These are phyloP conservation scores for Bimuria novae-zelandiae DNA, from an alignment of 2,329 filamentous ascomycete genomes.

Conservation along the genomic window DNA sequence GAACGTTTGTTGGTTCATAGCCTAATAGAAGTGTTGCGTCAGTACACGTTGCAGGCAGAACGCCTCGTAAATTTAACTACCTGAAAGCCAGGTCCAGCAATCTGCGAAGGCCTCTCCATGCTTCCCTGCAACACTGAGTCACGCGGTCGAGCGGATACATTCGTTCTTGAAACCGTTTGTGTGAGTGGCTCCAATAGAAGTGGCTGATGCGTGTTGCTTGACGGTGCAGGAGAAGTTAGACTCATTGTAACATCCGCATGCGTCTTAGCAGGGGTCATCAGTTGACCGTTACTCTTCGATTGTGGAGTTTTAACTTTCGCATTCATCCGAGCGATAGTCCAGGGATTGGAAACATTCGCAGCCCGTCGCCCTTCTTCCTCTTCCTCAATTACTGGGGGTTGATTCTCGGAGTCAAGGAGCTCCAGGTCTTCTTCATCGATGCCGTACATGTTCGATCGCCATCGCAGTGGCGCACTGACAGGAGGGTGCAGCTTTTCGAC, in stretches of 20 bases:
- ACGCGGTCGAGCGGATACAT: not conserved
- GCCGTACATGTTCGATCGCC: constrained; percentile 47
- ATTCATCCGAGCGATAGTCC: constrained; percentile 56
- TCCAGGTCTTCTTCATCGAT: constrained; percentile 45
- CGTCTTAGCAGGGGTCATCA: constrained; percentile 33
- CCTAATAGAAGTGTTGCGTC: not conserved
- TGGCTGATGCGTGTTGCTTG: constrained; percentile 2
- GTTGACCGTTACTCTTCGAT: constrained; percentile 19
- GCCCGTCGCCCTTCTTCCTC: constrained; percentile 40
- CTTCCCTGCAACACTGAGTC: constrained; percentile 16
- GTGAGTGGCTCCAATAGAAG: constrained; percentile 17
- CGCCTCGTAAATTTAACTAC: not conserved
- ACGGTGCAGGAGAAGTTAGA: constrained; percentile 16
- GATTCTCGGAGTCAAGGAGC: constrained; percentile 18
- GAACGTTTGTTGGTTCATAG: not conserved
- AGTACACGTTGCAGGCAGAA: not conserved
- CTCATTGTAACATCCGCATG: not conserved
- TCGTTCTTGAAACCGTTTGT: constrained; percentile 17
- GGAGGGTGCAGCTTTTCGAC: not conserved
- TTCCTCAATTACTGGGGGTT: constrained; percentile 21
- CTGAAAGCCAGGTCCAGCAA: not conserved
- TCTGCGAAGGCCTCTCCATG: constrained; percentile 9
- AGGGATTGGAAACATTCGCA: constrained; percentile 52
- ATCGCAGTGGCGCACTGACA: constrained; percentile 17
- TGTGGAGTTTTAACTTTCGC: constrained; percentile 26